Base-by-base conservation (phyloP, 1,284 basidiomycete genomes). In the Tylopilus sp. region DNA sequence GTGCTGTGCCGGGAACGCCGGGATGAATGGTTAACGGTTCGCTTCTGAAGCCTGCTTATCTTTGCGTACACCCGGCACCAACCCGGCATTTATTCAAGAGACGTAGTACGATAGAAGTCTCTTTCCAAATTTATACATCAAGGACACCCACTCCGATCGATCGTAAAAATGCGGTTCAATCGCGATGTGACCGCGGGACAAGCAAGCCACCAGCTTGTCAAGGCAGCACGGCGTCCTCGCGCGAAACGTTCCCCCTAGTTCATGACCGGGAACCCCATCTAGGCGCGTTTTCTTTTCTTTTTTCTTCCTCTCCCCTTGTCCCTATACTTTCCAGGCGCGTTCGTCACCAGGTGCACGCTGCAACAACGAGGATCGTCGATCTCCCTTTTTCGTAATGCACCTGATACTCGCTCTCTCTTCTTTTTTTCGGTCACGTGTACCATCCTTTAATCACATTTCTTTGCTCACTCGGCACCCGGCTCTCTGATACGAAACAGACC, bases 281-380 rank as follows among this genome's bases (percentile, higher is more conserved):
- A 18, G 6, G 33, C 26, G 5, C 19, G 5, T 2, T 21, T 23
- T 23, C 3, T 23, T 6, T 23, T 23, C 5, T 2, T 25, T 23
- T 6, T 23, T 23, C 5, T 2, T 25, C 19, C n/a, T 5, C 30
- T 31, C 15, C 13, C 18, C 13, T 42, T 34, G 12, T 12, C 3
- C 25, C 13, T 34, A 36, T 36, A 19, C 16, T 26, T 35, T 16
- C 19, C 18, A 41, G 53, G 19, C 9, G 18, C 6, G 23, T 41
- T 35, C 25, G 18, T 47, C 15, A 11, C 44, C 21, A 41, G 31
- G 21, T 46, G 31, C 56, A 59, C 29, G 60, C 48, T 44, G 49
- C 10, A 44, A 37, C 60, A 53, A 49, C 36, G 58, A 59, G 58
- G 58, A 50, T 46, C 31, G 26, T 19, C 42, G 38, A 44, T 59